phyloP scores from a whole-genome alignment of 768 basidiomycete species.

The Trametes villosa region DNA sequence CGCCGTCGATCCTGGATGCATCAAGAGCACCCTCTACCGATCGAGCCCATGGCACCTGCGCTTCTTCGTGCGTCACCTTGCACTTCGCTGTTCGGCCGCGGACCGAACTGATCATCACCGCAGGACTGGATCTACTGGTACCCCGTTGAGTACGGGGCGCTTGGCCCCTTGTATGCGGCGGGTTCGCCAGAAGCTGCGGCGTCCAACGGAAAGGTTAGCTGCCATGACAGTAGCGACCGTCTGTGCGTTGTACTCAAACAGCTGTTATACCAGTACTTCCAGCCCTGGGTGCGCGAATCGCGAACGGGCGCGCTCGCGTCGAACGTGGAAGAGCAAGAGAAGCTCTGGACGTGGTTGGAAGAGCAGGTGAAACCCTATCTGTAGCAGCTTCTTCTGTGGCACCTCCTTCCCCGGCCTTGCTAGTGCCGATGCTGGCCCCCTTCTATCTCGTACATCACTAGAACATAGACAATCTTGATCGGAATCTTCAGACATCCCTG shows the following conservation, averaged over 20 bases:
- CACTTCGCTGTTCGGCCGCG: neutral
- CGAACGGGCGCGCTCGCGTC: slow-evolving; percentile 14
- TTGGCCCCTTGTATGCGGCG: slow-evolving; percentile 51
- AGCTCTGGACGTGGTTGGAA: slow-evolving; percentile 38
- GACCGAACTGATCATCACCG: neutral
- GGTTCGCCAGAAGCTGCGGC: slow-evolving; percentile 42
- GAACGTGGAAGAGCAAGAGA: slow-evolving; percentile 28
- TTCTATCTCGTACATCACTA: no score
- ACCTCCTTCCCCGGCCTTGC: no score
- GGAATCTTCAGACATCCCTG: no score
- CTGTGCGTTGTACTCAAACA: neutral
- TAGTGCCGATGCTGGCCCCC: no score
- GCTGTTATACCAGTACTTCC: slow-evolving; percentile 25
- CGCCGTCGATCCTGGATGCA: slow-evolving; percentile 49
- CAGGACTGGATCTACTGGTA: slow-evolving; percentile 26
- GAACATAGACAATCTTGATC: no score
- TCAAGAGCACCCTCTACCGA: slow-evolving; percentile 28
- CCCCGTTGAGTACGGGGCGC: slow-evolving; percentile 41
- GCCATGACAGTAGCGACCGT: neutral
- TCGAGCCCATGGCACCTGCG: neutral
- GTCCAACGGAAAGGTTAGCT: slow-evolving; percentile 46
- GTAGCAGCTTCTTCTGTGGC: neutral
- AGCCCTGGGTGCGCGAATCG: slow-evolving; percentile 35
- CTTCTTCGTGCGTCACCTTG: neutral
- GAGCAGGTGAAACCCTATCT: slow-evolving; percentile 29